A percentile compares a stretch with the other conserved stretches of the same genome.
Evolutionary conservation across 768 basidiomycete species (phyloP).

Genomic region (Collybia sordida): DNA sequence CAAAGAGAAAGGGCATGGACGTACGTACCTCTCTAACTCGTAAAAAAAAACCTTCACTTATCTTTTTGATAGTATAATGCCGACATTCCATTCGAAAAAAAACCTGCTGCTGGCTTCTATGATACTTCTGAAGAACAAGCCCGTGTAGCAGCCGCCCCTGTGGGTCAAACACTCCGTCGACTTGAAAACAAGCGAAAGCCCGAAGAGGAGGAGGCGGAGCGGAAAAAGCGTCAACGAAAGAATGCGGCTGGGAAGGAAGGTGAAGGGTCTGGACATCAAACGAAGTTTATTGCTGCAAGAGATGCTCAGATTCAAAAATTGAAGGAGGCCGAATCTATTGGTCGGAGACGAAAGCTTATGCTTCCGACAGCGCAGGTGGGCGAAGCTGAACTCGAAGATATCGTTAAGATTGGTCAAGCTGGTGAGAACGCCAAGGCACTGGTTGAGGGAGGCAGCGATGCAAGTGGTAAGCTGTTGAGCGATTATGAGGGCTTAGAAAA

Average conservation of each 20-base stretch:
- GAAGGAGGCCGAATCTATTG: constrained; percentile 96
- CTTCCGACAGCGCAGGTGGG: constrained; percentile 92
- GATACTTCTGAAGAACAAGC: constrained; percentile 95
- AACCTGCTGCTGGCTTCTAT: constrained; percentile 93
- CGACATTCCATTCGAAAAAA: constrained; percentile 99
- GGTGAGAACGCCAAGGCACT: constrained; percentile 87
- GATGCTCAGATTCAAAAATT: constrained; percentile 98
- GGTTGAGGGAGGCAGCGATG: constrained; percentile 79
- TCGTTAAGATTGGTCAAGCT: constrained; percentile 95
- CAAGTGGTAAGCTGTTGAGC: constrained; percentile 82
- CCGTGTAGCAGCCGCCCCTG: constrained; percentile 80
- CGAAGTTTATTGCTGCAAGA: constrained; percentile 94
- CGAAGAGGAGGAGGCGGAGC: constrained; percentile 91
- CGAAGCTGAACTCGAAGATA: constrained; percentile 93
- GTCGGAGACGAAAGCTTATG: constrained; percentile 78
- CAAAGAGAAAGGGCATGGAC: constrained; percentile 98
- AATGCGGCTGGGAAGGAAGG: constrained; percentile 61
- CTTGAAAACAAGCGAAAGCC: constrained; percentile 95
- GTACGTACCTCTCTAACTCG: constrained; percentile 43
- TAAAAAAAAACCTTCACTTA: constrained; percentile 6
- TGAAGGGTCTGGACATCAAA: constrained; percentile 63
- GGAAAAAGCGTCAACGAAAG: constrained; percentile 84
- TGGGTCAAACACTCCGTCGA: constrained; percentile 88
- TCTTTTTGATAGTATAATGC: constrained; percentile 78
- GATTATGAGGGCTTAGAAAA: constrained; percentile 90